A percentile compares a stretch with the other conserved stretches of the same genome.
These are phyloP conservation scores for Yamadazyma nakazawae DNA, from an alignment of 805 yeast genomes.

Conservation along the genomic window DNA sequence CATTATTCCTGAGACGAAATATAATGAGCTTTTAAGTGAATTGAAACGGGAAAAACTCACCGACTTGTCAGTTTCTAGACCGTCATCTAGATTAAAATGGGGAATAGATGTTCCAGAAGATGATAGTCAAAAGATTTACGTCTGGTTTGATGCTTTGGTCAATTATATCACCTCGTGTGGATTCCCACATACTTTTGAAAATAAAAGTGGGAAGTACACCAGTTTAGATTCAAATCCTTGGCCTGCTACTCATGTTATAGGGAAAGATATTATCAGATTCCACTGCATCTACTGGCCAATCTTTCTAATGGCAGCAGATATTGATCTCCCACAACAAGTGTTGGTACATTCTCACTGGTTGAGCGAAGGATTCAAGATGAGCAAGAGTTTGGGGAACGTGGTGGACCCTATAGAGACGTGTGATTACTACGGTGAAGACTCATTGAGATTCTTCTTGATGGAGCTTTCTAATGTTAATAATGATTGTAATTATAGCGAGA, in stretches of 20 bases:
- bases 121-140: conserved; percentile 75
- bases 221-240: conserved; percentile 30
- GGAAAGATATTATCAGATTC: conserved; percentile 86
- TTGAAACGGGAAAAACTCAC: conserved; percentile 45
- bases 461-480: conserved; percentile 70
- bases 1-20: conserved; percentile 63
- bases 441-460: conserved; percentile 70
- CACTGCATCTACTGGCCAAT: conserved; percentile 96
- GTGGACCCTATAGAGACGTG: conserved; percentile 80
- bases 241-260: conserved; percentile 82
- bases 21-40: conserved; percentile 54
- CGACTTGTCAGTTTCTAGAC: conserved; percentile 88
- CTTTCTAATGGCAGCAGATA: conserved; percentile 76
- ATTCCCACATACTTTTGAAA: conserved; percentile 28
- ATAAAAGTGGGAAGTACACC: not conserved
- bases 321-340: conserved; percentile 67
- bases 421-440: conserved; percentile 64
- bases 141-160: conserved; percentile 93
- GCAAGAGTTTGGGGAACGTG: conserved; percentile 88
- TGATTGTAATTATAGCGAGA: conserved; percentile 78
- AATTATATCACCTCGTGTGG: conserved; percentile 79
- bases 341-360: conserved; percentile 96
- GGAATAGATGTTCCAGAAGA: conserved; percentile 88
- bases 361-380: conserved; percentile 86
- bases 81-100: conserved; percentile 75